These are phyloP conservation scores for Colletotrichum euphorbiae DNA, from an alignment of 2,329 filamentous ascomycete species.

Conservation along the genomic window DNA sequence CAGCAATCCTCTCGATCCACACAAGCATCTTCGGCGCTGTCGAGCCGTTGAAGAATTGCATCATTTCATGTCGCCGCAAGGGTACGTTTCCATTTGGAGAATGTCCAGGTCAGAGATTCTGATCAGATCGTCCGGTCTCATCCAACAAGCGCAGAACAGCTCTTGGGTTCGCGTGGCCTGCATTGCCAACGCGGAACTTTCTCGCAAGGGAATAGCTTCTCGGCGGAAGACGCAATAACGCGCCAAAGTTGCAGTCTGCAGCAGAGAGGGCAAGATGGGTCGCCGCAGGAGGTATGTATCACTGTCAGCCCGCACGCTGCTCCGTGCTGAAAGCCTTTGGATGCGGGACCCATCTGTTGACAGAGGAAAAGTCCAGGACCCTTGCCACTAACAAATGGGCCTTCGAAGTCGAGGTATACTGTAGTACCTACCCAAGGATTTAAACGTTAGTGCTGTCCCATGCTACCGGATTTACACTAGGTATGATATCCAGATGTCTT, in stretches of 20 bases:
- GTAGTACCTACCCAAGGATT: no score
- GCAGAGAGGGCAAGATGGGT: slow-evolving; percentile 15
- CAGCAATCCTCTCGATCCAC: slow-evolving; percentile 36
- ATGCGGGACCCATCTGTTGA: slow-evolving; percentile 12
- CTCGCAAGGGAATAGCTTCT: not conserved
- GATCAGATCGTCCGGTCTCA: slow-evolving; percentile 21
- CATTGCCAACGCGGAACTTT: not conserved
- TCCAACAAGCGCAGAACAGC: slow-evolving; percentile 2
- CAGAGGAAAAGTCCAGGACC: slow-evolving; percentile 18
- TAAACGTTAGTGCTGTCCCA: no score
- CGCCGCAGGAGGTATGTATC: slow-evolving; percentile 18
- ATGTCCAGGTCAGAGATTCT: not conserved
- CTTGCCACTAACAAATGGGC: slow-evolving; percentile 20
- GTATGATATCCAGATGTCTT: no score
- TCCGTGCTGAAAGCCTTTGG: not conserved
- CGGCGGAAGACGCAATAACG: slow-evolving; percentile 7
- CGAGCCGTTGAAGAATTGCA: slow-evolving; percentile 40
- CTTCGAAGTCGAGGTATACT: slow-evolving; percentile 10
- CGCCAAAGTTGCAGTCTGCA: slow-evolving; percentile 23
- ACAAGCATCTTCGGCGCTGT: slow-evolving; percentile 32
- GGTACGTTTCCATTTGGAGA: slow-evolving; percentile 7
- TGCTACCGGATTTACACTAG: no score
- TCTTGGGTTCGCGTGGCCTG: not conserved
- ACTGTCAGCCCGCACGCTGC: slow-evolving; percentile 5
- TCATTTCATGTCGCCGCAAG: slow-evolving; percentile 33